phyloP scores from a whole-genome alignment of 2,329 filamentous ascomycete genomes.

The Tympanopsis confertula region DNA sequence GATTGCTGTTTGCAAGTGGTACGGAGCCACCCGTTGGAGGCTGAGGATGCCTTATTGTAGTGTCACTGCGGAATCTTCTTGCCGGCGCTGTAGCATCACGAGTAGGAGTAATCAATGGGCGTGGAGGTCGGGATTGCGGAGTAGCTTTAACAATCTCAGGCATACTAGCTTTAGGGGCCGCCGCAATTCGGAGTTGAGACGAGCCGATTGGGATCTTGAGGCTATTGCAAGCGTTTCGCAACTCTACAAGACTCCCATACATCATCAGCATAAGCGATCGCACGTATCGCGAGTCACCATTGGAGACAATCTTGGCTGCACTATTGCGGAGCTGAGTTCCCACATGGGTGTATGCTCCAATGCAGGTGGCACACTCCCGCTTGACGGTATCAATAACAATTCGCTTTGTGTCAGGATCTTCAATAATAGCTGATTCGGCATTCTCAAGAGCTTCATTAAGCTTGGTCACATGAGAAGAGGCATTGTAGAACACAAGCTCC shows the following conservation, averaged over 20 bases:
- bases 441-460: slow-evolving; percentile 39
- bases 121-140: slow-evolving; percentile 7
- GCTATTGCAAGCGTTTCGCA: slow-evolving; percentile 43
- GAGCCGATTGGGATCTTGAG: slow-evolving; percentile 25
- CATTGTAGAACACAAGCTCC: slow-evolving; percentile 42
- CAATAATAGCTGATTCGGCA: slow-evolving; percentile 31
- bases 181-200: neutral
- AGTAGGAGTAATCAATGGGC: slow-evolving; percentile 28
- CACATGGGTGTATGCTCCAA: slow-evolving; percentile 34
- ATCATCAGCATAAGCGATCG: slow-evolving; percentile 46
- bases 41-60: slow-evolving; percentile 31
- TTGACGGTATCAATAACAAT: slow-evolving; percentile 25
- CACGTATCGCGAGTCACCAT: slow-evolving; percentile 42
- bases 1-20: slow-evolving; percentile 14
- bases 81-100: slow-evolving; percentile 25
- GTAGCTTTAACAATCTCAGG: neutral
- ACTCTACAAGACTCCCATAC: slow-evolving; percentile 43
- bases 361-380: slow-evolving; percentile 31
- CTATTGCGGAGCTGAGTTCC: slow-evolving; percentile 32
- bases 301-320: slow-evolving; percentile 35
- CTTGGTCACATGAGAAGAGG: slow-evolving; percentile 40
- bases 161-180: neutral
- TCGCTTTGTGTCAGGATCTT: slow-evolving; percentile 32
- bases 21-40: slow-evolving; percentile 9
- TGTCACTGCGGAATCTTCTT: slow-evolving; percentile 34